A percentile compares a stretch with the other conserved stretches of the same genome.
phyloP scores from a whole-genome alignment of 2,329 filamentous ascomycete species.

The Alternaria postmessia region DNA sequence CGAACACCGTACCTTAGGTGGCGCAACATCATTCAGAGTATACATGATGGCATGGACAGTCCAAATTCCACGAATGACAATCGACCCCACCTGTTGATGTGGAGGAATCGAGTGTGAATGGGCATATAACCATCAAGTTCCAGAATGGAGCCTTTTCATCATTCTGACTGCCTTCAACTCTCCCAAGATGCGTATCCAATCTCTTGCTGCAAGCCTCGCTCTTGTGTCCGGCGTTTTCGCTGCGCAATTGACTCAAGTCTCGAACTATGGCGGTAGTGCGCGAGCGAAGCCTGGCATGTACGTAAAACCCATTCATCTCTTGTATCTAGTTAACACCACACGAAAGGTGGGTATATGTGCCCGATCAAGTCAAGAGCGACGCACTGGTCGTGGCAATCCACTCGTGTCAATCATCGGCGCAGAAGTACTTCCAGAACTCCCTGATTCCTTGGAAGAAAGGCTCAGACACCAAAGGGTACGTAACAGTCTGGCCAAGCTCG shows the following conservation, averaged over 20 bases:
- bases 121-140: neutral
- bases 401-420: conserved; percentile 41
- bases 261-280: conserved; percentile 38
- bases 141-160: too few species aligned
- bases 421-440: conserved; percentile 39
- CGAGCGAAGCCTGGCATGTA: conserved; percentile 41
- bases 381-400: conserved; percentile 43
- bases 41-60: neutral
- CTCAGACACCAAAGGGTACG: conserved; percentile 41
- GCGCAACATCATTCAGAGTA: neutral
- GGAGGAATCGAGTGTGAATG: neutral
- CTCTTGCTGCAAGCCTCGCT: conserved; percentile 20
- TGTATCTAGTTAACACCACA: neutral
- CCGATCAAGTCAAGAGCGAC: conserved; percentile 36
- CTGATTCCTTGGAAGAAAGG: conserved; percentile 44
- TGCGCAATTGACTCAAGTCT: conserved; percentile 38
- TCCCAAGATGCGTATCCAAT: conserved; percentile 24
- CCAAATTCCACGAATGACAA: neutral
- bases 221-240: conserved; percentile 24
- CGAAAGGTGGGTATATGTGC: conserved; percentile 41
- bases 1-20: neutral
- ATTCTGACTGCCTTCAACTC: neutral
- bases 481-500: conserved; percentile 42
- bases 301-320: conserved; percentile 2
- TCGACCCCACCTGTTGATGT: neutral